Base-by-base conservation (phyloP, 176 grass and related monocot species). In the Hordeum vulgare region DNA sequence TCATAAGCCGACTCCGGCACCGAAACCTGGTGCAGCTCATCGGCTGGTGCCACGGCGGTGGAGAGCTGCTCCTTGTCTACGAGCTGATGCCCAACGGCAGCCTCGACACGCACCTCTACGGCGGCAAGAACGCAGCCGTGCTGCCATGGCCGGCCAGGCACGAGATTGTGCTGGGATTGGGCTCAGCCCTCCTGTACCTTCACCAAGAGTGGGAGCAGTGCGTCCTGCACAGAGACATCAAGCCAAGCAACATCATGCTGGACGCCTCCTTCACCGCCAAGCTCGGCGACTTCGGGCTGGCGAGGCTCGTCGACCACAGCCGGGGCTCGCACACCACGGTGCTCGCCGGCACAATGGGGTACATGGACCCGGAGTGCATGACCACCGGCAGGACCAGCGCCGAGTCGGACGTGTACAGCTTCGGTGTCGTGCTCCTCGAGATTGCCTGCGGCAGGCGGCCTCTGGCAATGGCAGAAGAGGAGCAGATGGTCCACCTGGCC, bases 371-470 rank as follows among this genome's bases (percentile, higher is more conserved):
- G 0, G 60, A 54, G 24, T 77, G 71, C 34, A 9, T 67, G 47
- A 1, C 13, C 15, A 29, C 61, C 1, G 73, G 83, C 4, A 27
- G 3, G 3, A 51, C 83, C 7, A 31, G 62, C 24, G 9, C 71
- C 17, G 44, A 98, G 87, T 98, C 96, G 7, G 96, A 98, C 76
- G 79, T 90, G 8, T 98, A 95, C 85, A 93, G 92, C 90, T 98
- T 98, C 37, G 95, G 92, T 1, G 95, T 98, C 2, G 80, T 97
- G 35, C 88, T 98, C 44, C 71, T 74, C 1, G 71, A 74, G 44
- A 33, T 74, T 5, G 70, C 70, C 41, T 73, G 70, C 41, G 42
- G 70, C 14, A 73, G 41, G 41, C 41, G 70, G 25, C 41, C 70
- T 49, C 42, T 73, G 7, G 42, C 25, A 1, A 3, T 29, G 24